Conservation (phyloP, 305 asterid species). For the Euphrasia arctica region DNA sequence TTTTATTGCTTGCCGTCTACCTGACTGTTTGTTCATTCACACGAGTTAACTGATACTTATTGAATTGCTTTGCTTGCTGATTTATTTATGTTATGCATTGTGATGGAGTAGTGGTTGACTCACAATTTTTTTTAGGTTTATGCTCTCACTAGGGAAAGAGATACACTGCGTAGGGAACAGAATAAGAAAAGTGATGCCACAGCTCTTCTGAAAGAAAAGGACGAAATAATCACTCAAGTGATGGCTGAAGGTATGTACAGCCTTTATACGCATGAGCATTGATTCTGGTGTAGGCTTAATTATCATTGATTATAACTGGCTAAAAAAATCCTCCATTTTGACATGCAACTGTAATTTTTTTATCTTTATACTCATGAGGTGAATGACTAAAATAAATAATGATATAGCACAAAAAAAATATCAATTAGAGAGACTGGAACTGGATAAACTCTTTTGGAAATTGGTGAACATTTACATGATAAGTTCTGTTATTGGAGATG, state of each 20-base stretch:
- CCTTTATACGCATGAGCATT: conserved; percentile 17
- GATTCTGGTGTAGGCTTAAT: conserved; percentile 22
- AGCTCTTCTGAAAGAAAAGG: conserved; percentile 93
- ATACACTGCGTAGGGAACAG: conserved; percentile 87
- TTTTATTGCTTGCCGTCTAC: conserved; percentile 15
- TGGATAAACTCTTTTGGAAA: conserved; percentile 13
- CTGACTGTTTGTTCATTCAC: conserved; percentile 18
- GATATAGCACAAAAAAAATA: conserved; percentile 4
- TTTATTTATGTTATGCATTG: not conserved
- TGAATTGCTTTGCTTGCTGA: not conserved
- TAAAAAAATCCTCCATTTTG: conserved; percentile 13
- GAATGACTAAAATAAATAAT: conserved; percentile 12
- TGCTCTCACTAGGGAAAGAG: conserved; percentile 87
- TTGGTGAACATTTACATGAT: conserved; percentile 4
- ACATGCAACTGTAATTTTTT: conserved; percentile 17
- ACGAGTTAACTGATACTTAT: conserved; percentile 7
- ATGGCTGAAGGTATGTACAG: conserved; percentile 85
- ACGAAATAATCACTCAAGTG: conserved; percentile 91
- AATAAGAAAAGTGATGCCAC: conserved; percentile 88
- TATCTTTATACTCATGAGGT: conserved; percentile 19
- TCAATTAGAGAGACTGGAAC: conserved; percentile 12
- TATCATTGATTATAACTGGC: conserved; percentile 18
- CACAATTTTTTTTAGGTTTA: conserved; percentile 60
- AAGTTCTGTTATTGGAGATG: conserved; percentile 20
- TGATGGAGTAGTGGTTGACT: conserved; percentile 24